Evolutionary conservation across 441 rosid genomes (phyloP), one percentile per base, ranked within the genome.

Genomic region (Populus hybrid): DNA sequence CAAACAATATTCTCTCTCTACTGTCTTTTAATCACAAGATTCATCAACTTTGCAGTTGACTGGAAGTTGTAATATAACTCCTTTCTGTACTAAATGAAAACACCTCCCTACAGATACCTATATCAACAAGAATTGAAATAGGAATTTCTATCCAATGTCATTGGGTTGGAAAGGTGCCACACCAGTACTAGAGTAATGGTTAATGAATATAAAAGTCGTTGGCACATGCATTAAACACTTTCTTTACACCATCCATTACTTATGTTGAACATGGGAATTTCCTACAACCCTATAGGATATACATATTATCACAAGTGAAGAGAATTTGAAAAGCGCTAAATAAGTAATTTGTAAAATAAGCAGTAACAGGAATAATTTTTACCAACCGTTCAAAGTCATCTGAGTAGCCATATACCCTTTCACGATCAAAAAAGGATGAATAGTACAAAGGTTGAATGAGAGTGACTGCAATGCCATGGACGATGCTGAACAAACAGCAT

Each of bases 311-410:
- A 76, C 18, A 70, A 38, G 34, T 34, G 73, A 16, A 63, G 71
- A 76, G 24, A 65, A 70, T 16, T 24, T 26, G 61, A 69, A 34
- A 9, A 74, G 24, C 34, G 21, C 6, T 38, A 83, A 23, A 40
- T 21, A 72, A 64, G 40, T 38, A 0, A 76, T 65, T 59, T 69
- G 34, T n/a, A 35, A 71, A 77, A 78, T 24, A 63, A 19, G 10
- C 26, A 19, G 67, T 28, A 0, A 24, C 28, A 67, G 71, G 75
- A 36, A 74, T 72, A 19, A 65, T 50, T 36, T 40, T 28, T 50
- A 82, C 92, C 81, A 36, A 93, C 96, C 94, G 84, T 77, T 93
- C 98, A 84, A 93, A 84, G 90, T 93, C 95, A 77, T 93, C 98
- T 5, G 89, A 81, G 81, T 90, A 91, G 76, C 91, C 98, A 81